A percentile compares a stretch with the other conserved stretches of the same genome.
Evolutionary conservation across 2,329 filamentous ascomycete species (phyloP).

Genomic region (Cladobotryum protrusum): DNA sequence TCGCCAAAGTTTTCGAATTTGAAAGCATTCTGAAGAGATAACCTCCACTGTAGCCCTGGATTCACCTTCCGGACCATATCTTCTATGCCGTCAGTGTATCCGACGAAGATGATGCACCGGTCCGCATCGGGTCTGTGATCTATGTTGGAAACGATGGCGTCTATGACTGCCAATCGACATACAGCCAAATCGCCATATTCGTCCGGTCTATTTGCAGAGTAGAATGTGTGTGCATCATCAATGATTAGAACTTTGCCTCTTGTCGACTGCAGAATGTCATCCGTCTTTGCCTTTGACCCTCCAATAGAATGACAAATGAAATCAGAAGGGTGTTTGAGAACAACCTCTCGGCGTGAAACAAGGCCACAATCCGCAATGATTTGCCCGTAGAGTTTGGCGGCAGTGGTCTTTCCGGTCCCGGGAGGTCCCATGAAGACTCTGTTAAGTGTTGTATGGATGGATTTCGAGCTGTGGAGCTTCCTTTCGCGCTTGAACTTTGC

Average conservation of each 20-base stretch:
- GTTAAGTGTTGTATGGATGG: conserved; percentile 50
- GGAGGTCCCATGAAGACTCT: conserved; percentile 62
- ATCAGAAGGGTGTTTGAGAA: conserved; percentile 56
- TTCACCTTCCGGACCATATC: conserved; percentile 5
- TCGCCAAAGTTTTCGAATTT: neutral
- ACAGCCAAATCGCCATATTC: neutral
- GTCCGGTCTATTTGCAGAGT: neutral
- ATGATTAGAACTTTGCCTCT: conserved; percentile 64
- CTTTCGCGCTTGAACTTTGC: neutral
- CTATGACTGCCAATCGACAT: neutral
- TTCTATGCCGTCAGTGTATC: neutral
- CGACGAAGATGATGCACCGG: conserved; percentile 3
- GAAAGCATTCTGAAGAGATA: conserved; percentile 1
- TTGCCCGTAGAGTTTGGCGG: conserved; percentile 66
- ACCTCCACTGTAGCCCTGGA: neutral
- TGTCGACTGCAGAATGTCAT: conserved; percentile 49
- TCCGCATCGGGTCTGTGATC: conserved; percentile 3
- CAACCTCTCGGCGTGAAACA: conserved; percentile 45
- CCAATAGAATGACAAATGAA: conserved; percentile 63
- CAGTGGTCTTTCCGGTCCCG: conserved; percentile 68
- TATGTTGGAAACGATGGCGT: conserved; percentile 2
- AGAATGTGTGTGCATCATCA: conserved; percentile 56
- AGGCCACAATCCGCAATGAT: conserved; percentile 71
- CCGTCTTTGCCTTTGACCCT: conserved; percentile 62
- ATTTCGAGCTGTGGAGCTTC: neutral